These are phyloP conservation scores for Linnemannia hyalina DNA, from an alignment of 192 early-diverging fungal genomes.

Conservation along the genomic window DNA sequence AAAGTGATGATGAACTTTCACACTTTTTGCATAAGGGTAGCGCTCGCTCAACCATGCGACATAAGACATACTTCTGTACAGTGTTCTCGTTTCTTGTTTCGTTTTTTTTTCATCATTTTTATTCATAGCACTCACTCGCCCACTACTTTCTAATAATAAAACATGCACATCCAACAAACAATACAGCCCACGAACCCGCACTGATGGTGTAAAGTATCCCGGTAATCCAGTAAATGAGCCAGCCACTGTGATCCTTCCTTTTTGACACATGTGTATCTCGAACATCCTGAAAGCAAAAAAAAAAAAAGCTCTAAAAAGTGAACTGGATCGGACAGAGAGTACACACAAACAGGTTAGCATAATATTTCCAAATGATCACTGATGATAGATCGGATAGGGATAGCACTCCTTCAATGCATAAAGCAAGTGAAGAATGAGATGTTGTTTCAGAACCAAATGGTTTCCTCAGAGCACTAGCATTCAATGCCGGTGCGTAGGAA, in stretches of 20 bases:
- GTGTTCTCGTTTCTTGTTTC: neutral
- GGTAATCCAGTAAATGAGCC: neutral
- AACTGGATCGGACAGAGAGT: neutral
- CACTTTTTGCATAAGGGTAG: neutral
- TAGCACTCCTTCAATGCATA: neutral
- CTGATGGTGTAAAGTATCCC: neutral
- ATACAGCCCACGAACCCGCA: neutral
- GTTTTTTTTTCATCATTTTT: neutral
- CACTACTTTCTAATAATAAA: constrained; percentile 3
- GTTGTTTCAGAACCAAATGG: constrained; percentile 1
- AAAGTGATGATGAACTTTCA: too few species aligned
- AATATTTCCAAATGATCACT: neutral
- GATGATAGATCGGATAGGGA: neutral
- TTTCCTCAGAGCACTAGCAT: constrained; percentile 35
- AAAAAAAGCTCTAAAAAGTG: neutral
- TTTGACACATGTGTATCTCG: neutral
- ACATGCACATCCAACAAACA: neutral
- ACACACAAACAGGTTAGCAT: neutral
- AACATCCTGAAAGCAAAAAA: neutral
- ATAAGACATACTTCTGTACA: neutral
- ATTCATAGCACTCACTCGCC: neutral
- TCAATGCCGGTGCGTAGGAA: constrained; percentile 41
- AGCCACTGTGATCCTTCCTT: neutral
- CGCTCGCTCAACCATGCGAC: neutral
- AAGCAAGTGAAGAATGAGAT: neutral